phyloP scores from a whole-genome alignment of 345 rosid genomes.

The Tarenaya hassleriana region DNA sequence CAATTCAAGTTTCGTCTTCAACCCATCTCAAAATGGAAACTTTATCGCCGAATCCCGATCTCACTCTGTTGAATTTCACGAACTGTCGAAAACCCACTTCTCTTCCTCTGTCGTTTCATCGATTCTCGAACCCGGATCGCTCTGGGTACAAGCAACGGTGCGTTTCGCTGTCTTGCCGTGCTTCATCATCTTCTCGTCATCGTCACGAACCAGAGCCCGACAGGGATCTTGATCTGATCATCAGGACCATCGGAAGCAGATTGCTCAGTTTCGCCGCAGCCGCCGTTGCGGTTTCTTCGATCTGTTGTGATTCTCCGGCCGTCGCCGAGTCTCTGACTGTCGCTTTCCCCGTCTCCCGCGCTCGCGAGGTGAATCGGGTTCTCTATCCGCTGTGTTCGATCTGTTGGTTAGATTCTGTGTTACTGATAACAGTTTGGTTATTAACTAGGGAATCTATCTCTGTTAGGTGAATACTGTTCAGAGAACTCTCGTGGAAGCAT shows the following conservation, averaged over 20 bases:
- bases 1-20: constrained; percentile 5
- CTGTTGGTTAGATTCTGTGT: not conserved
- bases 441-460: not conserved
- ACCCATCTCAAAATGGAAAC: constrained; percentile 33
- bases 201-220: constrained; percentile 17
- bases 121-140: constrained; percentile 19
- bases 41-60: constrained; percentile 29
- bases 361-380: constrained; percentile 53
- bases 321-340: constrained; percentile 66
- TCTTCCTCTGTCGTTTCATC: constrained; percentile 19
- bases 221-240: constrained; percentile 18
- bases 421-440: constrained; percentile 1
- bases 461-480: constrained; percentile 78
- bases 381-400: not conserved
- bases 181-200: constrained; percentile 21
- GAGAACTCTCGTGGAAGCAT: constrained; percentile 89
- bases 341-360: constrained; percentile 80
- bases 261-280: constrained; percentile 46
- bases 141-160: constrained; percentile 23
- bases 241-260: constrained; percentile 33
- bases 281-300: constrained; percentile 42
- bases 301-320: constrained; percentile 54
- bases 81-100: constrained; percentile 26
- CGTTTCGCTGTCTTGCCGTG: constrained; percentile 14
- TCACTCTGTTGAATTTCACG: constrained; percentile 23